A percentile compares a stretch with the other conserved stretches of the same genome.
Conservation (phyloP, 306 rosid genomes). For the Quercus gilva region DNA sequence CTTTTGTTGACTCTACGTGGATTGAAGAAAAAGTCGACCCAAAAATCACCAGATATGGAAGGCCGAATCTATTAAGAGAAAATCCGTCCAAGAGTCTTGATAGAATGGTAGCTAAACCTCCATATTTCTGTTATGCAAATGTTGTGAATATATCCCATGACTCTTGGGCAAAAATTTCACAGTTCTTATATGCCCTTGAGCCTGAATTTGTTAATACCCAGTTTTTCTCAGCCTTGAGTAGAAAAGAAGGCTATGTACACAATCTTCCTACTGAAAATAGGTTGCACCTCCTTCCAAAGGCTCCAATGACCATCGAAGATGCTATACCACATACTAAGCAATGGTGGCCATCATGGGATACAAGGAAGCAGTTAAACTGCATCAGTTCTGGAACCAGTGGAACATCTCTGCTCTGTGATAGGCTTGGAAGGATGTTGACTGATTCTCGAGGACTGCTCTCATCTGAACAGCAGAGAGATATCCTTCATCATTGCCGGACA, state of each 20-base stretch:
- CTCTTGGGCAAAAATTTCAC: conserved; percentile 70
- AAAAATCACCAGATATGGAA: conserved; percentile 22
- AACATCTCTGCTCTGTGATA: conserved; percentile 56
- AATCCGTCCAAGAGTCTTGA: conserved; percentile 43
- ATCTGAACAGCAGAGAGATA: conserved; percentile 56
- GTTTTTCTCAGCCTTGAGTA: conserved; percentile 65
- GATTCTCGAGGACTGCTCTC: conserved; percentile 50
- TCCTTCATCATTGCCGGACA: conserved; percentile 55
- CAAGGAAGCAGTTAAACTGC: conserved; percentile 62
- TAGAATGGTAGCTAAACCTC: conserved; percentile 50
- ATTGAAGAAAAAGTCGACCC: conserved; percentile 55
- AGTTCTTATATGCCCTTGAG: conserved; percentile 64
- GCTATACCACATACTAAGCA: conserved; percentile 62
- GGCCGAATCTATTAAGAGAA: conserved; percentile 31
- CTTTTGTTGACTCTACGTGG: conserved; percentile 40
- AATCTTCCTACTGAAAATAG: conserved; percentile 84
- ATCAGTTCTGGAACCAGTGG: conserved; percentile 62
- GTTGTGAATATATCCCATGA: conserved; percentile 47
- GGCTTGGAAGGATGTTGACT: conserved; percentile 46
- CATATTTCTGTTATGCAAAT: conserved; percentile 83
- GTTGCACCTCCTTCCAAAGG: conserved; percentile 50
- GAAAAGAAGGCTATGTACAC: conserved; percentile 87
- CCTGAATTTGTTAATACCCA: conserved; percentile 73
- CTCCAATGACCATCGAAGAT: conserved; percentile 74
- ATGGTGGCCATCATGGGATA: conserved; percentile 97